These are phyloP conservation scores for Physcomitrellopsis africana DNA, from an alignment of 225 moss, liverwort and hornwort species.

Conservation along the genomic window DNA sequence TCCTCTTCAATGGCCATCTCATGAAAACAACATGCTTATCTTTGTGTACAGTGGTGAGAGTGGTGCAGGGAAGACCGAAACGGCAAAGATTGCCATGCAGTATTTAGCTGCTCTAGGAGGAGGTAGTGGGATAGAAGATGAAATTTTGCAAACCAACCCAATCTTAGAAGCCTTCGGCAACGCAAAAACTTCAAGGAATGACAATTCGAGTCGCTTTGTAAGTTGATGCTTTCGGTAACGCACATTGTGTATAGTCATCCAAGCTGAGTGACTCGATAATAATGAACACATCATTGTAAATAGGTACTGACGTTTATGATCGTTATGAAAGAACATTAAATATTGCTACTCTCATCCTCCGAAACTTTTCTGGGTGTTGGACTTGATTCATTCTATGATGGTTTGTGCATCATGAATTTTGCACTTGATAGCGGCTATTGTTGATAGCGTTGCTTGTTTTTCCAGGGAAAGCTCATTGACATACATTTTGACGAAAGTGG, in stretches of 20 bases:
- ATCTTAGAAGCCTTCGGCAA: constrained; percentile 99
- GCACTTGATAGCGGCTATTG: background rate
- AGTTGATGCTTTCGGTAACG: constrained; percentile 36
- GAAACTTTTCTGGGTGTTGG: background rate
- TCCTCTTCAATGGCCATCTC: constrained; percentile 7
- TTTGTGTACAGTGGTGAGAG: constrained; percentile 81
- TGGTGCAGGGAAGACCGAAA: constrained; percentile 99
- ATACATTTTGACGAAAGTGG: constrained; percentile 95
- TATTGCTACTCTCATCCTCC: background rate
- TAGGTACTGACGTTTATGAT: background rate
- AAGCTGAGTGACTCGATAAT: background rate
- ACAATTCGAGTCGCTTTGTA: constrained; percentile 99
- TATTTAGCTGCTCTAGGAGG: constrained; percentile 96
- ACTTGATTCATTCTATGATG: background rate
- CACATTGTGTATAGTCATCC: background rate
- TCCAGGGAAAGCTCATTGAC: constrained; percentile 95
- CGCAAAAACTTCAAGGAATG: constrained; percentile 94
- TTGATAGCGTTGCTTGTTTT: constrained; percentile 11
- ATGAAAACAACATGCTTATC: constrained; percentile 29
- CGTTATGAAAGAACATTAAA: too few species aligned
- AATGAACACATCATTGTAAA: background rate
- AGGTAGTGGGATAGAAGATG: constrained; percentile 91
- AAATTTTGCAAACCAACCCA: constrained; percentile 97
- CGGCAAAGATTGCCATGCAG: constrained; percentile 98
- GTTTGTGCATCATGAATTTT: background rate